A percentile compares a stretch with the other conserved stretches of the same genome.
Evolutionary conservation across 352 stramenopile species (phyloP).

Genomic region (Pythium oligandrum): DNA sequence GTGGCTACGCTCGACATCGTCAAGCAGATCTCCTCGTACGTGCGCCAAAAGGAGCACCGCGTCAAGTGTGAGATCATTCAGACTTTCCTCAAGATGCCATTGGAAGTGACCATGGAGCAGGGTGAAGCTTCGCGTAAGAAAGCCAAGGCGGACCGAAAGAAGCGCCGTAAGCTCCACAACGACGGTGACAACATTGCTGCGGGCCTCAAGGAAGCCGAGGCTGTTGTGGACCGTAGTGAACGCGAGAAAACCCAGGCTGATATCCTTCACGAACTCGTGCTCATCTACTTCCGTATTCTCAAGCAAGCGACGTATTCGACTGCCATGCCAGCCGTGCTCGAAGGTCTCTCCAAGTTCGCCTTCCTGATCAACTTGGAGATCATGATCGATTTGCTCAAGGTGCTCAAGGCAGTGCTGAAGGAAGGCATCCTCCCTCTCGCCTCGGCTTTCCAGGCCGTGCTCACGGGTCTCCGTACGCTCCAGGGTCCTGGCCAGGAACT

Average conservation of each 20-base stretch:
- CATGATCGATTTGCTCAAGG: constrained; percentile 94
- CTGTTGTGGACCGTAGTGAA: constrained; percentile 90
- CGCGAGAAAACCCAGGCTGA: constrained; percentile 93
- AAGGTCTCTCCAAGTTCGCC: constrained; percentile 93
- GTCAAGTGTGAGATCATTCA: constrained; percentile 72
- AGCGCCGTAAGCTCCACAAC: constrained; percentile 68
- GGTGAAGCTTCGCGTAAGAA: constrained; percentile 73
- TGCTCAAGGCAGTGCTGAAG: constrained; percentile 92
- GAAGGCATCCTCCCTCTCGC: constrained; percentile 65
- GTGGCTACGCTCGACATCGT: constrained; percentile 65
- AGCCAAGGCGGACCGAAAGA: constrained; percentile 81
- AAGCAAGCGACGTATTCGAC: constrained; percentile 88
- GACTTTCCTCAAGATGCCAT: constrained; percentile 73
- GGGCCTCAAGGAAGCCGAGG: constrained; percentile 93
- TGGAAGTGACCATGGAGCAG: constrained; percentile 85
- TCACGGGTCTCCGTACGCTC: constrained; percentile 92
- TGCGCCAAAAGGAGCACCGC: constrained; percentile 80
- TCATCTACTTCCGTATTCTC: constrained; percentile 97
- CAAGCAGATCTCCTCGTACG: constrained; percentile 78
- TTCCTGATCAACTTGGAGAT: constrained; percentile 99
- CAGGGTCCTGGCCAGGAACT: constrained; percentile 93
- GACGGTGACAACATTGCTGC: constrained; percentile 83
- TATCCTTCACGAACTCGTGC: constrained; percentile 92
- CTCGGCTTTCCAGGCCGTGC: constrained; percentile 77
- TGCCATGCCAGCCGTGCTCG: constrained; percentile 89